Base-by-base conservation (phyloP, 2,329 filamentous ascomycete species). In the Penicillium crustosum region DNA sequence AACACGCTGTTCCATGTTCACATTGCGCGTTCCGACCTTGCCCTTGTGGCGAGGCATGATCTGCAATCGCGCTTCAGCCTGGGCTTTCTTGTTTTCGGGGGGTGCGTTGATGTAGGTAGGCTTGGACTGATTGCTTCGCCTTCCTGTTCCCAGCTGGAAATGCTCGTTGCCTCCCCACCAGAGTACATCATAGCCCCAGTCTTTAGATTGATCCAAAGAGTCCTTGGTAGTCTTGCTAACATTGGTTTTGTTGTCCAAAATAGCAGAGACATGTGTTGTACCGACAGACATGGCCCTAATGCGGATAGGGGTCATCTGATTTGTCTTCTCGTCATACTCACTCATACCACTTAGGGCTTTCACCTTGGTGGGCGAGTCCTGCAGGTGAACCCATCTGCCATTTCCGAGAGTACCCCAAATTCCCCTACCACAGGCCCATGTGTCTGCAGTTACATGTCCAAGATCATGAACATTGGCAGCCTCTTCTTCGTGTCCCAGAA, bases 131-230 rank as follows among this genome's bases (percentile, higher is more conserved):
- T 97, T 97, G 68, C 86, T 94, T 61, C 93, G 81, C 79, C 89
- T 95, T 29, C 94, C 93, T 0, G 89, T 97, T 13, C 94, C 94
- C 27, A 99, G 84, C 76, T 99, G 94, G 74, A 89, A 97, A 72
- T 88, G 85, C 77, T 97, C 93, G 69, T 97, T 99, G 53, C 91
- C 91, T 61, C 94, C 94, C 91, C 93, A 99, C 81, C 91, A 95
- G 1, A 97, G 74, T 31, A 93, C 87, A 72, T 97, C 94, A 5
- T 89, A 86, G 49, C 94, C 94, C 85, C 88, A 96, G 71, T 94
- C 93, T n/a, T 66, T 64, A 1, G 87, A 91, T 68, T 92, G 89
- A 63, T 90, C 89, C 41, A 84, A 78, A 1, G 82, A 82, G 17
- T 73, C 66, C 60, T 75, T 73, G 67, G 79, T 53, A 71, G 76